A percentile compares a stretch with the other conserved stretches of the same genome.
Evolutionary conservation across 108 stramenopile species (phyloP).

Genomic region (Mediolabrus comicus): DNA sequence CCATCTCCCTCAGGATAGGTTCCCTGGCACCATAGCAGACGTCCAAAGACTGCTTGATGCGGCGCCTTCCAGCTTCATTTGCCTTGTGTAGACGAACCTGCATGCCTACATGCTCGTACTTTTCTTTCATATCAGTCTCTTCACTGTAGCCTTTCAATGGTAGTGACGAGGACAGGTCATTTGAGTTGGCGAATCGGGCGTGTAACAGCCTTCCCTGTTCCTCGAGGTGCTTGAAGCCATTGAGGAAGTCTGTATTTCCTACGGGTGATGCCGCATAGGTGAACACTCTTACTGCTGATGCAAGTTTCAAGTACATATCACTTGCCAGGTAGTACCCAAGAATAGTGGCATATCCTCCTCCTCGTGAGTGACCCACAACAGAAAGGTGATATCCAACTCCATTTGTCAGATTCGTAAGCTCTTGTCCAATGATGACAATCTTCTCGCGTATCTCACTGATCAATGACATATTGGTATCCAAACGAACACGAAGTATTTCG

Average conservation of each 20-base stretch:
- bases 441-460: constrained; percentile 8
- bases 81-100: constrained; percentile 12
- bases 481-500: constrained; percentile 9
- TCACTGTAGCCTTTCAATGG: constrained; percentile 1
- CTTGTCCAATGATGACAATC: constrained; percentile 8
- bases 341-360: constrained; percentile 12
- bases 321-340: constrained; percentile 9
- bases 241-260: constrained; percentile 10
- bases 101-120: constrained; percentile 15
- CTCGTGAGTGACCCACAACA: constrained; percentile 12
- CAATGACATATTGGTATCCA: constrained; percentile 11
- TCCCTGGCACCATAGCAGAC: background rate
- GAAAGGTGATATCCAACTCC: constrained; percentile 6
- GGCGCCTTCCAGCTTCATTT: constrained; percentile 4
- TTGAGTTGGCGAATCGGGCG: constrained; percentile 10
- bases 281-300: constrained; percentile 16
- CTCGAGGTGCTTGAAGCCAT: constrained; percentile 11
- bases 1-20: background rate
- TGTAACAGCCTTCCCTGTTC: constrained; percentile 3
- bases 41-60: constrained; percentile 11
- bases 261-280: constrained; percentile 8
- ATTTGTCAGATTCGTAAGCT: constrained; percentile 2
- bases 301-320: background rate
- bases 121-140: background rate
- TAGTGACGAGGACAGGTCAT: constrained; percentile 7